Base-by-base conservation (phyloP, 306 rosid species). In the Begonia loranthoides region DNA sequence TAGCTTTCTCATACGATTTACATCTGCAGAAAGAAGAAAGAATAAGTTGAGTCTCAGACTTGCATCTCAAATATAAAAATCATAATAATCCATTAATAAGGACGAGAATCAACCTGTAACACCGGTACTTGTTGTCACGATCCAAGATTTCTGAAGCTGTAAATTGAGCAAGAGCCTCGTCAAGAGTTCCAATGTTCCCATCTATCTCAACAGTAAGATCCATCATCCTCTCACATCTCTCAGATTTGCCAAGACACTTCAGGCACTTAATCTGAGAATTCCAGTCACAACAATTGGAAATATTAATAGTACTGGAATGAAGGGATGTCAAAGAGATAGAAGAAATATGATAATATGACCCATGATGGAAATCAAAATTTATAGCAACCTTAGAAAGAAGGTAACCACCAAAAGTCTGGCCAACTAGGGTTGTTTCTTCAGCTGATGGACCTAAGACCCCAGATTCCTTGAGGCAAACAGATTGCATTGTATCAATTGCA, bases 401-500 rank as follows among this genome's bases (percentile, higher is more conserved):
- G 56, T 73, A 74, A 52, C 94, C 94, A 46, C 86, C 94, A 70
- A 84, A 84, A 45, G 86, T 77, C 67, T 75, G 68, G 56, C 86
- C 83, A 39, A 84, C 64, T 48, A 84, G 72, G 52, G 89, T 84
- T 67, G 89, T 77, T 68, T 80, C 89, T 73, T 84, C 83, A 15
- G 76, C 80, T 68, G 72, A 59, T 53, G 89, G 81, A 66, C 77
- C 75, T 8, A 50, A 28, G 56, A 67, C 62, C 55, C 81, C 81
- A 51, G 75, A 74, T 61, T 78, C 86, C 63, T 77, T 77, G 50
- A 84, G 83, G 71, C 78, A 84, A 51, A 77, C 69, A 54, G 77
- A 77, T 77, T 84, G 94, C 94, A 84, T 80, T 28, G 86, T 78
- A 64, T 84, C 94, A 70, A 84, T 84, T 6, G 61, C 89, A 70